phyloP scores from a whole-genome alignment of 208 protist genomes.

The Novymonas esmeraldas region DNA sequence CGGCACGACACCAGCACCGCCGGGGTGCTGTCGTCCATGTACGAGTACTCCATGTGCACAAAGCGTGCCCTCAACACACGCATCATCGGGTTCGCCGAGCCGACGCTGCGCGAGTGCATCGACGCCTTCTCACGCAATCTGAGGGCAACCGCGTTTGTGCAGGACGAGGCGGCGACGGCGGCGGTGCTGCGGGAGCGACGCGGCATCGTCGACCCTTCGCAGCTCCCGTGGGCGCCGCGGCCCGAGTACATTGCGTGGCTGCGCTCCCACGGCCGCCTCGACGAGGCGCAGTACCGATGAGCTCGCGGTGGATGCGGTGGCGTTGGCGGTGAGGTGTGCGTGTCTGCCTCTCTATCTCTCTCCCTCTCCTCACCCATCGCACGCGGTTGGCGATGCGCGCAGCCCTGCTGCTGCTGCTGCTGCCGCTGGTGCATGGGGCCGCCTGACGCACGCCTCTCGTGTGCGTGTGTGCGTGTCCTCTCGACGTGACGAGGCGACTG shows the following conservation, averaged over 20 bases:
- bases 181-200: constrained; percentile 45
- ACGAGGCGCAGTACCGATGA: background rate
- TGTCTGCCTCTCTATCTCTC: no score
- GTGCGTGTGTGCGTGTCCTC: no score
- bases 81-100: constrained; percentile 88
- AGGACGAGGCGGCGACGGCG: constrained; percentile 35
- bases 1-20: constrained; percentile 44
- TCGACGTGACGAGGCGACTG: no score
- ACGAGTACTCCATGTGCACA: constrained; percentile 77
- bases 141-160: constrained; percentile 47
- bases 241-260: constrained; percentile 77
- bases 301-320: no score
- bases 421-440: no score
- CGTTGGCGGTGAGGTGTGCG: background rate
- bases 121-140: constrained; percentile 61
- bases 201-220: constrained; percentile 51
- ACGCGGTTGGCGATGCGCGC: no score
- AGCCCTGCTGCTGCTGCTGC: no score
- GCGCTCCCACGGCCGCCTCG: constrained; percentile 48
- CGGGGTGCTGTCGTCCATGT: constrained; percentile 37
- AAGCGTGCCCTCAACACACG: constrained; percentile 82
- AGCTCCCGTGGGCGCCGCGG: constrained; percentile 75
- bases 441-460: no score
- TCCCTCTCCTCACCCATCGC: no score
- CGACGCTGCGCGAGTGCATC: constrained; percentile 79